Evolutionary conservation across 2,329 filamentous ascomycete genomes (phyloP), one percentile per base, ranked within the genome.

Genomic region (Xenosphaeropsis pyriputrescens): DNA sequence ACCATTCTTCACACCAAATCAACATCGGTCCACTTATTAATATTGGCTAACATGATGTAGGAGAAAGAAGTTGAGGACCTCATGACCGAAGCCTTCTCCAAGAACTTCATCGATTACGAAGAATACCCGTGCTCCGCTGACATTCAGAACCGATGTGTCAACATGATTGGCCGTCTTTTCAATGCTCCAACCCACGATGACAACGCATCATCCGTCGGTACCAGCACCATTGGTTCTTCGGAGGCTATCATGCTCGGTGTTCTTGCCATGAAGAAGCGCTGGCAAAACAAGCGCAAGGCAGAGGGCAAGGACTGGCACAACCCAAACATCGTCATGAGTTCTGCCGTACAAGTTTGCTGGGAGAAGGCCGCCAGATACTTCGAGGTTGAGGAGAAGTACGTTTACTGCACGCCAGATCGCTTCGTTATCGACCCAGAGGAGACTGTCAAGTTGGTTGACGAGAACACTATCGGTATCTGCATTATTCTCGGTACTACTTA

Each of bases 291-390:
- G 62, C 79, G 85, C 50, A 73, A 80, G 56, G 85, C 82, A 4
- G 83, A 75, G 49, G 88, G 86, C 43, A 91, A 93, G 64, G 72
- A 85, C 39, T 72, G 59, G 43, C 83, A 86, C 44, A 71, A 72
- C 33, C 89, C 89, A 39, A 96, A 96, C 62, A 79, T 96, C 43
- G 65, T 96, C 66, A 95, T 96, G 89, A 91, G 84, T 50, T 85
- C 84, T 18, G 88, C 89, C 22, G 89, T 95, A 2, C 89, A 96
- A 62, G 89, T 95, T 31, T 94, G 86, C 68, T 95, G 88, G 88
- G 86, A 95, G 60, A 95, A 95, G 66, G 79, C 81, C 1, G 75
- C 80, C 4, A 71, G 85, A 37, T 93, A 93, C 64, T 91, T 93
- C 50, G 89, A 96, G 52, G 73, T 95, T 32, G 89, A 95, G 49